These are phyloP conservation scores for Acacia acuminata DNA, from an alignment of 306 rosid genomes.

Conservation along the genomic window DNA sequence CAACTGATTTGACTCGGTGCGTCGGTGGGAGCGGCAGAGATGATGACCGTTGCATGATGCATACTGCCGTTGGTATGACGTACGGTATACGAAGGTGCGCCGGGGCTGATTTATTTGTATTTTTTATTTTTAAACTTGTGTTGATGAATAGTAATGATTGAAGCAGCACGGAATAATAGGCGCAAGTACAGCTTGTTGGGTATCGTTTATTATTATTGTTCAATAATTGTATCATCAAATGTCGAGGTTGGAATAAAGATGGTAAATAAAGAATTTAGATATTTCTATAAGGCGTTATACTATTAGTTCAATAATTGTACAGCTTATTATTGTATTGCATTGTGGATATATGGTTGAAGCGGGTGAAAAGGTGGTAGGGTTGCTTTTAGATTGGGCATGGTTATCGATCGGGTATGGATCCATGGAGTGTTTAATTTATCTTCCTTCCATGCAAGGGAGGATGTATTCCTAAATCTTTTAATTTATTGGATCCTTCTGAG, in stretches of 20 bases:
- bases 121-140: background rate
- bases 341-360: too few species aligned
- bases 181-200: background rate
- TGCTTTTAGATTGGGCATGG: background rate
- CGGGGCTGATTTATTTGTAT: background rate
- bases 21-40: background rate
- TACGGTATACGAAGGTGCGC: background rate
- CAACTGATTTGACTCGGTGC: background rate
- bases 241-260: background rate
- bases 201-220: background rate
- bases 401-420: background rate
- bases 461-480: slow-evolving; percentile 20
- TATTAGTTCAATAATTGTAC: too few species aligned
- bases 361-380: background rate
- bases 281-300: background rate
- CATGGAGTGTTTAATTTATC: slow-evolving; percentile 18
- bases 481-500: slow-evolving; percentile 1
- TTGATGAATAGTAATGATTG: background rate
- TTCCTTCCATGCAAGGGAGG: slow-evolving; percentile 7
- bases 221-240: background rate
- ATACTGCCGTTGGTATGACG: background rate
- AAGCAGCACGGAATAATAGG: background rate
- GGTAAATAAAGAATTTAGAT: background rate
- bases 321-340: too few species aligned
- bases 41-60: background rate